Conservation (phyloP, 768 basidiomycete genomes). For the Amanita rubescens region DNA sequence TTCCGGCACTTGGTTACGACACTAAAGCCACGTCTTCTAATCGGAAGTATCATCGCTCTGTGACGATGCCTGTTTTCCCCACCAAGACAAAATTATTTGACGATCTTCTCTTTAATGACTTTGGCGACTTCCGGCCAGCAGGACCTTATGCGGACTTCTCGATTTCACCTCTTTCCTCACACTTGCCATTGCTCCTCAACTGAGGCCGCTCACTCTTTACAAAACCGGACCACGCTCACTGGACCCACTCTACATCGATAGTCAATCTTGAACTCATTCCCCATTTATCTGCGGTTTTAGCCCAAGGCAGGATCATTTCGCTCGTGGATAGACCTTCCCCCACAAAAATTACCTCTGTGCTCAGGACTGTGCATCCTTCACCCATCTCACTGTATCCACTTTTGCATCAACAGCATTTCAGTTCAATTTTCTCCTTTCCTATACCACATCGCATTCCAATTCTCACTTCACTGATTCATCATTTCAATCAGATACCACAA, state of each 20-base stretch:
- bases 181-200: slow-evolving; percentile 40
- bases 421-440: background rate
- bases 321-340: background rate
- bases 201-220: slow-evolving; percentile 20
- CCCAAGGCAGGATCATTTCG: background rate
- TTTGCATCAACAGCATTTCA: background rate
- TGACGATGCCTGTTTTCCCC: slow-evolving; percentile 26
- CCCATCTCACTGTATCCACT: slow-evolving; percentile 16
- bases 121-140: too few relatives aligned
- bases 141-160: slow-evolving; percentile 15
- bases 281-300: background rate
- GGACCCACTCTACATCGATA: background rate
- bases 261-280: background rate
- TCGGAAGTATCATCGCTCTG: slow-evolving; percentile 22
- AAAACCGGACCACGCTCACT: slow-evolving; percentile 5
- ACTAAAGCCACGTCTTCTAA: slow-evolving; percentile 20
- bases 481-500: background rate
- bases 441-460: background rate
- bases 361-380: slow-evolving; percentile 14
- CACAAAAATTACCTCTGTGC: slow-evolving; percentile 12
- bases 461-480: background rate
- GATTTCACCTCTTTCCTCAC: slow-evolving; percentile 36
- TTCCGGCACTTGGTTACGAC: slow-evolving; percentile 28
- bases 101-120: slow-evolving; percentile 29
- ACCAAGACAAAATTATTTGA: slow-evolving; percentile 38